Base-by-base conservation (phyloP, 1,284 basidiomycete genomes). In the Trametes versicolor region DNA sequence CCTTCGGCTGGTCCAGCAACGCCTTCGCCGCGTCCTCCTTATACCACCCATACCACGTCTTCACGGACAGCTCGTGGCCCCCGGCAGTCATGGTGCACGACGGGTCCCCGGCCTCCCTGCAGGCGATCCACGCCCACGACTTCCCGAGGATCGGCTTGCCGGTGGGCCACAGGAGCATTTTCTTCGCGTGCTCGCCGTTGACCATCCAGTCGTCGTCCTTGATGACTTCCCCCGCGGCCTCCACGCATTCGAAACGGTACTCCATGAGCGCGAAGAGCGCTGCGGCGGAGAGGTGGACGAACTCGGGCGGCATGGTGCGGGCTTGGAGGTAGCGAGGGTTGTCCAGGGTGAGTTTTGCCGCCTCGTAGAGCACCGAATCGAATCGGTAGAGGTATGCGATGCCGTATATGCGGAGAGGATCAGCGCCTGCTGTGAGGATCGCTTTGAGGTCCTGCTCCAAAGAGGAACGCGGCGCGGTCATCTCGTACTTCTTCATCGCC, bases 401-500 rank as follows among this genome's bases (percentile, higher is more conserved):
- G 9, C 55, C 54, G 50, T 61, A 65, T 0, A 43, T 36, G 29
- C 64, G 54, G 17, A 65, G 55, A 6, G 64, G 64, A 4, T 58
- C 32, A 23, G 32, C 21, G 4, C 25, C 47, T 5, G 12, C 27
- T 5, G 32, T 13, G 12, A 59, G 29, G 8, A 56, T 32, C 5
- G 4, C 47, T 13, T 50, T 21, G 12, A 65, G 23, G 5, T 39
- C 23, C 27, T 58, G 47, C 50, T 65, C 54, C 6, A 62, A 32
- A 47, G n/a, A 23, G 8, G 52, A 1, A 3, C 32, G n/a, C 19
- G 59, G 2, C 9, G 29, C 25, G 17, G 23, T 23, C 55, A 56
- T 62, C 17, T 59, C 45, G 55, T 58, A 65, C 48, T 65, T 65
- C 32, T 25, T 29, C 36, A 29, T 36, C 19, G 64, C 56, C 43